Evolutionary conservation across 2,329 filamentous ascomycete species (phyloP).

Genomic region (Aspergillus fructus): DNA sequence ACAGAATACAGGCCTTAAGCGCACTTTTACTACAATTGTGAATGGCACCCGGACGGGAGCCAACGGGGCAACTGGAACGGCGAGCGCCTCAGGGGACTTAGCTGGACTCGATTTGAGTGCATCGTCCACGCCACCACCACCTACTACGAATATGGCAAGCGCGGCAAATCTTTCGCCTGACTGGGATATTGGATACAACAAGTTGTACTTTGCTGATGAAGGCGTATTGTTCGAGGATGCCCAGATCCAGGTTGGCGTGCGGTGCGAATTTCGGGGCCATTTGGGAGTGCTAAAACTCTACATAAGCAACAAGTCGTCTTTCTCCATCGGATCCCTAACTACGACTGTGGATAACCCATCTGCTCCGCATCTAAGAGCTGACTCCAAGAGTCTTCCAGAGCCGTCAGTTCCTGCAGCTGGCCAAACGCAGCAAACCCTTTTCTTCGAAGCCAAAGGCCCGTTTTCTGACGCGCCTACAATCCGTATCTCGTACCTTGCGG

Average conservation of each 20-base stretch:
- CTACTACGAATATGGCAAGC: constrained; percentile 80
- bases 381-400: constrained; percentile 85
- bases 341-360: constrained; percentile 78
- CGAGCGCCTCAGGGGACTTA: constrained; percentile 64
- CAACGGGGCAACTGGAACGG: constrained; percentile 35
- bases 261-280: constrained; percentile 92
- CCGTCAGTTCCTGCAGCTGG: constrained; percentile 70
- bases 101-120: constrained; percentile 77
- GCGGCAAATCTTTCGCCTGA: constrained; percentile 90
- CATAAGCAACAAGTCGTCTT: constrained; percentile 90
- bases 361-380: constrained; percentile 71
- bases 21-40: constrained; percentile 69
- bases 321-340: constrained; percentile 84
- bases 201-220: constrained; percentile 74
- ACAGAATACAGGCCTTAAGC: constrained; percentile 78
- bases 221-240: constrained; percentile 93
- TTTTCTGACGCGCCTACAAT: constrained; percentile 85
- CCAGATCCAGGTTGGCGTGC: constrained; percentile 86
- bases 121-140: constrained; percentile 57
- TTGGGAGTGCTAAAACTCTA: constrained; percentile 95
- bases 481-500: constrained; percentile 89
- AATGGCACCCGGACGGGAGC: constrained; percentile 39
- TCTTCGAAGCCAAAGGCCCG: constrained; percentile 82
- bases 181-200: constrained; percentile 89
- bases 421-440: constrained; percentile 89